These are phyloP conservation scores for Testicularia cyperi DNA, from an alignment of 1,284 basidiomycete species.

Conservation along the genomic window DNA sequence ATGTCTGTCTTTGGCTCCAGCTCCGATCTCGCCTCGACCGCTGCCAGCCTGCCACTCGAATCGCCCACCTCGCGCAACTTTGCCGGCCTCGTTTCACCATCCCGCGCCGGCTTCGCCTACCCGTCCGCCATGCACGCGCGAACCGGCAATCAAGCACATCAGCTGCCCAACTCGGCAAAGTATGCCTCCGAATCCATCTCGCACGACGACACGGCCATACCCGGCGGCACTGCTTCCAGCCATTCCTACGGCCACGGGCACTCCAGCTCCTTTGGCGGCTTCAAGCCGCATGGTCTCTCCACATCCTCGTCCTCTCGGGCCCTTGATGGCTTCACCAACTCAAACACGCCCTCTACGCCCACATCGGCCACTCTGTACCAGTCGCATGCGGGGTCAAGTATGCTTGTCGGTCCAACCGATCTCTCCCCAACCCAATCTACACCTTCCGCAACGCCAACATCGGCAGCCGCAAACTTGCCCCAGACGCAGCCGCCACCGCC, in stretches of 20 bases:
- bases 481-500: conserved; percentile 9
- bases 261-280: conserved; percentile 17
- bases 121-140: too few relatives aligned
- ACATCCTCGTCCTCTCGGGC: too few relatives aligned
- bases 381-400: too few relatives aligned
- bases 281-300: conserved; percentile 38
- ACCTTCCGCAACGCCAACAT: conserved; percentile 22
- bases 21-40: conserved; percentile 18
- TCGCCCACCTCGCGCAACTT: conserved; percentile 33
- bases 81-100: conserved; percentile 27
- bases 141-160: too few relatives aligned
- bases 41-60: conserved; percentile 22
- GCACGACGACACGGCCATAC: too few relatives aligned
- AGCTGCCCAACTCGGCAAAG: too few relatives aligned
- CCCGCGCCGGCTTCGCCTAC: conserved; percentile 27
- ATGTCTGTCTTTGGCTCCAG: conserved; percentile 18
- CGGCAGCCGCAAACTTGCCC: conserved; percentile 1
- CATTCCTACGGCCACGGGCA: neutral
- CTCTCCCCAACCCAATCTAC: conserved; percentile 31
- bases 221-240: too few relatives aligned
- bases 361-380: too few relatives aligned
- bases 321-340: too few relatives aligned
- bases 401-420: conserved; percentile 7
- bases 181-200: too few relatives aligned
- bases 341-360: too few relatives aligned